Evolutionary conservation across 495 filamentous ascomycete species (phyloP), one percentile per base, ranked within the genome.

Genomic region (Trichoderma reesei): DNA sequence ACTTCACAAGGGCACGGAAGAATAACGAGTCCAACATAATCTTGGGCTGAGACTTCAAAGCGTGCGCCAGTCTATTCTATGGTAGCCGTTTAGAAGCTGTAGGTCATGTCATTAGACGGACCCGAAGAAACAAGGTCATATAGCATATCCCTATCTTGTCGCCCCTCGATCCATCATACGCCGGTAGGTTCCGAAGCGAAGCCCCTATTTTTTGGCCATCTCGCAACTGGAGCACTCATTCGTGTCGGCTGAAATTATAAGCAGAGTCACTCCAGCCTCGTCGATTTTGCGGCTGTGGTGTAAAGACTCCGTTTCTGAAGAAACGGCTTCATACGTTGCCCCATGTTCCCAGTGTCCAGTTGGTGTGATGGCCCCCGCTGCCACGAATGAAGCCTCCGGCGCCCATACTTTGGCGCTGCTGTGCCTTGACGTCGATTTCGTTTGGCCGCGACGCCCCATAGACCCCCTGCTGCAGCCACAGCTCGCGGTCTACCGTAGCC

Each of bases 321-420:
- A n/a, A 48, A 26, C 2, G 20, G 1, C 2, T 44, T 65, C 36
- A 75, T 14, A 73, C 54, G n/a, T 63, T 62, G 33, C 86, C 90
- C 89, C 90, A 96, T 41, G 85, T 77, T 6, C 89, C 91, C 66
- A 96, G 72, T 18, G 90, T 92, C 90, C 90, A 96, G 65, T 84
- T 87, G 38, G 77, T 81, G 66, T 82, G 80, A 70, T 87, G 83
- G 31, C 84, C 83, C 18, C 79, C 79, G 26, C 78, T 76, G 62
- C 73, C 80, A 64, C 77, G 69, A 61, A 80, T 75, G 67, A 77
- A 68, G 65, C 85, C 72, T 59, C 85, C 85, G 0, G 86, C 80
- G 20, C 83, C 84, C 68, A 86, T 75, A 70, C 84, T 87, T 74
- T 84, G 80, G 65, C 84, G 76, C 65, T 82, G 82, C 68, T 74